A percentile compares a stretch with the other conserved stretches of the same genome.
phyloP scores from a whole-genome alignment of 805 yeast species.

The Suhomyces kilbournensis region DNA sequence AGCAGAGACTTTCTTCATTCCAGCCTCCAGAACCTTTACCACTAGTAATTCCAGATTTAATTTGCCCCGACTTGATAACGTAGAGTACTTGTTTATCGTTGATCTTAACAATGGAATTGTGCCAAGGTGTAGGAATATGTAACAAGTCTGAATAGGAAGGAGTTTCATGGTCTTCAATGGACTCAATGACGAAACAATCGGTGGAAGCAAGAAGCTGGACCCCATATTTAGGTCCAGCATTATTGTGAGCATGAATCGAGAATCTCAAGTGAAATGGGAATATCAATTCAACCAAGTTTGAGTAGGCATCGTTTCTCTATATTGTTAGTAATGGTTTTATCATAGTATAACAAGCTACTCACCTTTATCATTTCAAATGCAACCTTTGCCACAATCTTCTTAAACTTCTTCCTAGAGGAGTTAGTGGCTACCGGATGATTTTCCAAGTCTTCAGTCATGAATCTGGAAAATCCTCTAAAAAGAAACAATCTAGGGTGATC shows the following conservation, averaged over 20 bases:
- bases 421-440: slow-evolving; percentile 36
- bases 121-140: slow-evolving; percentile 70
- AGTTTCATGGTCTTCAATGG: slow-evolving; percentile 37
- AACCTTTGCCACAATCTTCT: slow-evolving; percentile 49
- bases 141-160: slow-evolving; percentile 51
- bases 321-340: slow-evolving; percentile 4
- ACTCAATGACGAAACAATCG: slow-evolving; percentile 45
- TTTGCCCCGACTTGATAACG: slow-evolving; percentile 22
- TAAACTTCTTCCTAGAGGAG: slow-evolving; percentile 46
- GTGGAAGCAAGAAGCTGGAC: slow-evolving; percentile 43
- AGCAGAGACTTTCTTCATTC: slow-evolving; percentile 15
- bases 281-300: slow-evolving; percentile 56
- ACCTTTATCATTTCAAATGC: slow-evolving; percentile 62
- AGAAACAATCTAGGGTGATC: slow-evolving; percentile 51
- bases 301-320: slow-evolving; percentile 58
- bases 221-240: slow-evolving; percentile 60
- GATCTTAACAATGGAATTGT: slow-evolving; percentile 49
- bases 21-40: slow-evolving; percentile 23
- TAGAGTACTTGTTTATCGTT: slow-evolving; percentile 28
- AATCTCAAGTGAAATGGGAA: slow-evolving; percentile 60
- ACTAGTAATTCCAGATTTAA: slow-evolving; percentile 2
- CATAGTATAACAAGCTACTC: neutral
- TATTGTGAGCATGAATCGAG: slow-evolving; percentile 61
- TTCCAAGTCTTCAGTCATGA: slow-evolving; percentile 58
- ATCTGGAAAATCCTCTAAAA: slow-evolving; percentile 56